Percentiles rank a stretch among this genome's conserved stretches.
These are phyloP conservation scores for Chenopodium suecicum DNA, from an alignment of 148 eudicot genomes.

Conservation along the genomic window DNA sequence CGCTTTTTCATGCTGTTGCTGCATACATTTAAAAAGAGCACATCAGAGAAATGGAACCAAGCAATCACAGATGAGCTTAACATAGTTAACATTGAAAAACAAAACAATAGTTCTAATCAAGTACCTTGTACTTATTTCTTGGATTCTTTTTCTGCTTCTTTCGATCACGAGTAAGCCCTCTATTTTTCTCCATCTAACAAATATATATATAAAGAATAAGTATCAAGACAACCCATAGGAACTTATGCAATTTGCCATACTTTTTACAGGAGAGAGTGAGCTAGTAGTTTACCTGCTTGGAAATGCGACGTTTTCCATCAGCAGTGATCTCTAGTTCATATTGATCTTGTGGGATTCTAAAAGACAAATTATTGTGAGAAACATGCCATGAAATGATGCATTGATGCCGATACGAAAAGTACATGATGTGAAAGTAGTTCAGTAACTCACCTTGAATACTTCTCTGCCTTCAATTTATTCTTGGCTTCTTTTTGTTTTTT, in stretches of 20 bases:
- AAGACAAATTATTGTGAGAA: constrained; percentile 2
- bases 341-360: constrained; percentile 38
- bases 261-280: background rate
- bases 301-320: constrained; percentile 77
- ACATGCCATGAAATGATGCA: background rate
- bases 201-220: background rate
- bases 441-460: constrained; percentile 48
- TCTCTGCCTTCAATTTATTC: constrained; percentile 49
- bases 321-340: constrained; percentile 41
- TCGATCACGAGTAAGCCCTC: constrained; percentile 73
- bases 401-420: too few relatives aligned
- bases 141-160: constrained; percentile 68
- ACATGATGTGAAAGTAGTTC: background rate
- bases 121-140: constrained; percentile 75
- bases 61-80: background rate
- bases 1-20: constrained; percentile 49
- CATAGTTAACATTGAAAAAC: too few relatives aligned
- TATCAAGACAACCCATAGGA: background rate
- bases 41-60: background rate
- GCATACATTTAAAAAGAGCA: constrained; percentile 18
- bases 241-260: too few relatives aligned
- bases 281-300: constrained; percentile 42
- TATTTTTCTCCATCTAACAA: constrained; percentile 76
- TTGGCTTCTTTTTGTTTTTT: constrained; percentile 44
- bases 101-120: background rate